These are phyloP conservation scores for Fagopyrum tataricum DNA, from an alignment of 148 eudicot genomes.

Conservation along the genomic window DNA sequence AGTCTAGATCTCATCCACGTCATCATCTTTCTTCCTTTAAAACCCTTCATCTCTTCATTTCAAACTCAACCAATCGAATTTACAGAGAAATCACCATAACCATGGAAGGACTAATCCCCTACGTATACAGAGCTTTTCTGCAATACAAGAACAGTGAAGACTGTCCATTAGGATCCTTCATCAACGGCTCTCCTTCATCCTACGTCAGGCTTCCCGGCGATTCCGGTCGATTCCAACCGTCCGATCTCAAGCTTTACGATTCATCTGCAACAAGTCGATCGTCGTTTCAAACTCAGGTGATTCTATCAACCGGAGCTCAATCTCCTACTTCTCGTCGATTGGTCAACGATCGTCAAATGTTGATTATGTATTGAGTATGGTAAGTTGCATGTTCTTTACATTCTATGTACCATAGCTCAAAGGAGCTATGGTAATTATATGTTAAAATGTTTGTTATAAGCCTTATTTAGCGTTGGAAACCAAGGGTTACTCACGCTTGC, in stretches of 20 bases:
- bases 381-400: not conserved
- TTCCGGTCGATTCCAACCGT: conserved; percentile 38
- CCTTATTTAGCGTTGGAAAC: no score
- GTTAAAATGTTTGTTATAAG: not conserved
- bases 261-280: not conserved
- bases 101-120: conserved; percentile 77
- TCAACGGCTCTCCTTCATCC: conserved; percentile 23
- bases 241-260: not conserved
- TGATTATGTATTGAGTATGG: conserved; percentile 10
- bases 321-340: conserved; percentile 14
- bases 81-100: not conserved
- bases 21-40: not conserved
- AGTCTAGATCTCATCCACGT: not conserved
- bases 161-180: conserved; percentile 28
- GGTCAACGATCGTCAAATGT: conserved; percentile 15
- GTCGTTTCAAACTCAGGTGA: not conserved
- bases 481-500: not conserved
- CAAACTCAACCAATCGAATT: not conserved
- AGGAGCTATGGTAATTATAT: not conserved
- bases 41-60: not conserved
- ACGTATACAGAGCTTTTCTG: conserved; percentile 53
- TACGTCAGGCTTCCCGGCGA: conserved; percentile 40
- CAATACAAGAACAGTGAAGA: conserved; percentile 43
- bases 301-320: conserved; percentile 9
- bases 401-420: not conserved